These are phyloP conservation scores for Jimgerdemannia lactiflua DNA, from an alignment of 192 early-diverging fungal species.

Conservation along the genomic window DNA sequence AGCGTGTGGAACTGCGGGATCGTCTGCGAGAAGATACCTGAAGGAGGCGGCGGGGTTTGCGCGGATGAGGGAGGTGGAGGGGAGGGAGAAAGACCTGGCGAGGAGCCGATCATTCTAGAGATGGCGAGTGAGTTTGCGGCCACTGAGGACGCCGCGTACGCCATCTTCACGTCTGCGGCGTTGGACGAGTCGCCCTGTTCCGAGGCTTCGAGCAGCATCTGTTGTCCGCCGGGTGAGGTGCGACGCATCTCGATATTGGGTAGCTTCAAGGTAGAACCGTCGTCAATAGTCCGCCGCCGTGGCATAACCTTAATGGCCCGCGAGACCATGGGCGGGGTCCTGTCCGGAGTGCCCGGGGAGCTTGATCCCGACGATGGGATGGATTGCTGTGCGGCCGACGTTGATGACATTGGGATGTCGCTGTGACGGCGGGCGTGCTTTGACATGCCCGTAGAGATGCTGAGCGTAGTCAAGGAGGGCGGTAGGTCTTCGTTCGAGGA, in stretches of 20 bases:
- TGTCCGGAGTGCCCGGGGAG: neutral
- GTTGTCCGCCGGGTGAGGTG: neutral
- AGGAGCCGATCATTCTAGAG: neutral
- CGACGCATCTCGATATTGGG: constrained; percentile 4
- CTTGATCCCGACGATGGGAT: neutral
- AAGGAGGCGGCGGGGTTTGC: neutral
- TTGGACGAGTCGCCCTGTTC: neutral
- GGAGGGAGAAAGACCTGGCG: neutral
- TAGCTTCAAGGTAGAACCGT: neutral
- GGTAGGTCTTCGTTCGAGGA: neutral
- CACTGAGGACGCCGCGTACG: neutral
- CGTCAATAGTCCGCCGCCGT: neutral
- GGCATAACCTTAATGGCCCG: neutral
- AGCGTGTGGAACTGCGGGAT: neutral
- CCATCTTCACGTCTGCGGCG: neutral
- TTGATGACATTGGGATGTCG: constrained; percentile 10
- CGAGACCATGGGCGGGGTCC: neutral
- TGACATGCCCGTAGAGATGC: neutral
- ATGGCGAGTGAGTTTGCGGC: neutral
- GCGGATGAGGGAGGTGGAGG: neutral
- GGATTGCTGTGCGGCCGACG: constrained; percentile 9
- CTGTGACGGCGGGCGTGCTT: neutral
- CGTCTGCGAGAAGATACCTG: neutral
- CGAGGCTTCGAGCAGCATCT: neutral
- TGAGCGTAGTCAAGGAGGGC: neutral